Base-by-base conservation (phyloP, 768 basidiomycete genomes). In the Suillus hirtellus region DNA sequence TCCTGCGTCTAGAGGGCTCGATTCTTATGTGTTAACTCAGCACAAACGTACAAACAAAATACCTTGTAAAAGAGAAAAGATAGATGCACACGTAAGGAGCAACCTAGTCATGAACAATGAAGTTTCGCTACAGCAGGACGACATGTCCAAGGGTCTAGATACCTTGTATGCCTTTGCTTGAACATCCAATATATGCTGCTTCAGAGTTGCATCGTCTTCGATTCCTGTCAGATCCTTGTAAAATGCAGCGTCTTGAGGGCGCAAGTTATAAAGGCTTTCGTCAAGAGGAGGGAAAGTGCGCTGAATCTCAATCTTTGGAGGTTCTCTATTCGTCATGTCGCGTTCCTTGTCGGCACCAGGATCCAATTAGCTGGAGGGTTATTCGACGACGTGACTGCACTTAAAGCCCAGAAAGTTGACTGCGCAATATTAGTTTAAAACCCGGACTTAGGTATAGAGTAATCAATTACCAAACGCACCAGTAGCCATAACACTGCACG, bases 111-210 rank as follows among this genome's bases (percentile, higher is more conserved):
- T 6, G 21, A 47, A n/a, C 27, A 6, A 31, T 4, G 27, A 44
- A 35, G 35, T 4, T 55, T 55, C 3, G 2, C 27, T 40, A 46
- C 34, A 4, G 50, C 17, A 47, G 19, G n/a, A 47, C 14, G n/a
- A 47, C 14, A 34, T 21, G n/a, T 21, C 10, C 21, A 37, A 19
- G 17, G 9, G 17, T 19, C 27, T 17, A 55, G 58, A 12, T 27
- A 71, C 72, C 52, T 69, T 64, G 59, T 71, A 73, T 8, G 72
- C 73, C 46, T 73, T 67, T 31, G 44, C 53, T 56, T 74, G 75
- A 24, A 74, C 63, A 8, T 50, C 64, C 17, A 76, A 46, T 37
- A 74, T 67, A 52, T 75, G 73, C 10, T 58, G 44, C 63, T 70
- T 73, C 55, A 76, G 60, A 15, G 60, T 65, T 2, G 67, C 61